A percentile compares a stretch with the other conserved stretches of the same genome.
phyloP scores from a whole-genome alignment of 371 early-diverging fungal species.

The Capniomyces stellatus region DNA sequence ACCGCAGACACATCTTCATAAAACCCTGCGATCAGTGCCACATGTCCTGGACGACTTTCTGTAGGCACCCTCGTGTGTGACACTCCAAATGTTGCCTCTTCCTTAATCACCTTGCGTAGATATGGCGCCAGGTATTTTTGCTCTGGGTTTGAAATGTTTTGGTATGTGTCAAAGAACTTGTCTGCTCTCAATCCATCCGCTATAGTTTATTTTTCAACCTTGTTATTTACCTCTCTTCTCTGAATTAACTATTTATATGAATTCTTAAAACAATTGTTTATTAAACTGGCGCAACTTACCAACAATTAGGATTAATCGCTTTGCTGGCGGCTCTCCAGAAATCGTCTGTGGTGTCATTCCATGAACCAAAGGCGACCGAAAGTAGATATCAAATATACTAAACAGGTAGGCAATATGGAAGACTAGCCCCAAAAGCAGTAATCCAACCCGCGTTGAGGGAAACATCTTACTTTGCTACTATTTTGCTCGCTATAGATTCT shows the following conservation, averaged over 20 bases:
- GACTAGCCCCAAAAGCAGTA: constrained; percentile 49
- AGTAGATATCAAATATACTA: constrained; percentile 95
- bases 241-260: too few species aligned
- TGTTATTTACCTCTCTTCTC: too few species aligned
- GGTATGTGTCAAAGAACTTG: constrained; percentile 51
- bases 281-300: constrained; percentile 29
- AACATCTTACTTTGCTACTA: constrained; percentile 18
- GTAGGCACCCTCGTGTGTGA: constrained; percentile 95
- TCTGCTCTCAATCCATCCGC: constrained; percentile 90
- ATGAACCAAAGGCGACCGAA: constrained; percentile 90
- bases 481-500: too few species aligned
- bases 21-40: constrained; percentile 90
- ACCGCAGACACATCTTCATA: constrained; percentile 96
- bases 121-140: constrained; percentile 45
- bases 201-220: constrained; percentile 10
- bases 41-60: constrained; percentile 94
- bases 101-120: constrained; percentile 37
- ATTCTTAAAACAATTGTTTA: too few species aligned
- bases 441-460: constrained; percentile 24
- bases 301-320: constrained; percentile 74
- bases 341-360: constrained; percentile 67
- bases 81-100: constrained; percentile 70
- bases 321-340: constrained; percentile 50
- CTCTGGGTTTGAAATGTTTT: constrained; percentile 18
- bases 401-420: constrained; percentile 78